Evolutionary conservation across 1,284 basidiomycete species (phyloP).

Genomic region (Trichosporon sp.): DNA sequence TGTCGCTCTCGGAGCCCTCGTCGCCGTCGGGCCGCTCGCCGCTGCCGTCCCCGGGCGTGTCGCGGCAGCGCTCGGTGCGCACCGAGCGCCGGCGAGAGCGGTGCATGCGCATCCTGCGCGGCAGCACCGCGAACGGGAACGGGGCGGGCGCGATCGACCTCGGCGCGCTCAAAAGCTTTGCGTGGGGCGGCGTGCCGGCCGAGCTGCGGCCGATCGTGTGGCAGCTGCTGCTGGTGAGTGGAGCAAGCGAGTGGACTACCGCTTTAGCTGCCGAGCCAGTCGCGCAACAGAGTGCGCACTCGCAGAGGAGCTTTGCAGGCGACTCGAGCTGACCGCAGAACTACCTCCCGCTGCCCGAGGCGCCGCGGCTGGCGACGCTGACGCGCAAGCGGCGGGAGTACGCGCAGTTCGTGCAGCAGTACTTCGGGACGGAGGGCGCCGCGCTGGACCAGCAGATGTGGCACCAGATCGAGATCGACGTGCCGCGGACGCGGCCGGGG

Average conservation of each 20-base stretch:
- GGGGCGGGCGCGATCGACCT: slow-evolving; percentile 30
- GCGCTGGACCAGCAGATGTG: slow-evolving; percentile 86
- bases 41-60: slow-evolving; percentile 42
- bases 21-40: slow-evolving; percentile 5
- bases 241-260: neutral
- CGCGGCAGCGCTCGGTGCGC: slow-evolving; percentile 60
- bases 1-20: slow-evolving; percentile 23
- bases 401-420: slow-evolving; percentile 76
- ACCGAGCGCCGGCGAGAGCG: slow-evolving; percentile 46
- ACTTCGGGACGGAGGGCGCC: slow-evolving; percentile 79
- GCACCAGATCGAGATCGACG: slow-evolving; percentile 98
- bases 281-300: too few species aligned
- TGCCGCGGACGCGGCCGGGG: slow-evolving; percentile 88
- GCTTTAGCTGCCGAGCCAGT: too few species aligned
- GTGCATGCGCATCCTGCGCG: slow-evolving; percentile 41
- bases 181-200: slow-evolving; percentile 91
- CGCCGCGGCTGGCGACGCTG: slow-evolving; percentile 71
- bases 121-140: slow-evolving; percentile 23
- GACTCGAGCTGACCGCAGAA: slow-evolving; percentile 57
- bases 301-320: slow-evolving; percentile 2
- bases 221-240: slow-evolving; percentile 82
- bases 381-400: slow-evolving; percentile 90
- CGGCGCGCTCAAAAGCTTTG: slow-evolving; percentile 71
- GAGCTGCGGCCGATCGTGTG: slow-evolving; percentile 88
- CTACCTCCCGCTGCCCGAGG: slow-evolving; percentile 80